Evolutionary conservation across 495 filamentous ascomycete species (phyloP).

Genomic region (Penicillium bialowiezense): DNA sequence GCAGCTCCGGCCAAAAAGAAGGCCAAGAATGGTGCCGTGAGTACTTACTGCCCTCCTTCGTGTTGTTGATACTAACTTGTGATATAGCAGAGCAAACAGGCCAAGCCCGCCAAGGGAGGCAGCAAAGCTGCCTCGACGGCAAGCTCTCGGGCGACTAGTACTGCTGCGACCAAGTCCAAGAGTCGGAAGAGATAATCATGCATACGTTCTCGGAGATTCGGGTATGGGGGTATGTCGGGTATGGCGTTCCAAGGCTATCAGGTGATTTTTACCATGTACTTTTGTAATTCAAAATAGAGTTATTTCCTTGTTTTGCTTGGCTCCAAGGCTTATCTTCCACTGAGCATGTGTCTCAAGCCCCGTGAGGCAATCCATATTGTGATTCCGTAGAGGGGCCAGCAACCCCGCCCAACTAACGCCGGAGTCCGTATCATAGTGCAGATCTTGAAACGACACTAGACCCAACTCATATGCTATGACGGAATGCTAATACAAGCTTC

Average conservation of each 20-base stretch:
- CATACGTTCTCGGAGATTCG: slow-evolving; percentile 8
- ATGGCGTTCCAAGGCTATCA: slow-evolving; percentile 18
- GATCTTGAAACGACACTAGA: slow-evolving; percentile 17
- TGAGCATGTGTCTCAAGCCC: no score
- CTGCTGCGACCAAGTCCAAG: slow-evolving; percentile 46
- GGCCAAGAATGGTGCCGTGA: slow-evolving; percentile 73
- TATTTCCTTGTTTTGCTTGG: background rate
- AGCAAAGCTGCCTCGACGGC: slow-evolving; percentile 50
- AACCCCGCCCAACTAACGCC: background rate
- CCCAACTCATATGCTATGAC: slow-evolving; percentile 19
- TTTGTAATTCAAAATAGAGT: slow-evolving; percentile 23
- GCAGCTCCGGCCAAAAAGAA: slow-evolving; percentile 90
- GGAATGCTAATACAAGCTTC: slow-evolving; percentile 1
- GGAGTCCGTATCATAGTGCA: slow-evolving; percentile 10
- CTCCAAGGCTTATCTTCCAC: slow-evolving; percentile 17
- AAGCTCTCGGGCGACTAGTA: slow-evolving; percentile 57
- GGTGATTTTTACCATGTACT: slow-evolving; percentile 17
- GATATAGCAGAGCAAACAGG: slow-evolving; percentile 54
- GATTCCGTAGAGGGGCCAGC: background rate
- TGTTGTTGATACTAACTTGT: slow-evolving; percentile 10
- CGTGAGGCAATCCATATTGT: no score
- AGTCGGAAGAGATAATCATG: slow-evolving; percentile 45
- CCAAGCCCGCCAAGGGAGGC: slow-evolving; percentile 55
- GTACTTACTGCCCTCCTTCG: slow-evolving; percentile 11
- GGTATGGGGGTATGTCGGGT: slow-evolving; percentile 7